A percentile compares a stretch with the other conserved stretches of the same genome.
Conservation (phyloP, 2,329 filamentous ascomycete species). For the Hysterium pulicare region DNA sequence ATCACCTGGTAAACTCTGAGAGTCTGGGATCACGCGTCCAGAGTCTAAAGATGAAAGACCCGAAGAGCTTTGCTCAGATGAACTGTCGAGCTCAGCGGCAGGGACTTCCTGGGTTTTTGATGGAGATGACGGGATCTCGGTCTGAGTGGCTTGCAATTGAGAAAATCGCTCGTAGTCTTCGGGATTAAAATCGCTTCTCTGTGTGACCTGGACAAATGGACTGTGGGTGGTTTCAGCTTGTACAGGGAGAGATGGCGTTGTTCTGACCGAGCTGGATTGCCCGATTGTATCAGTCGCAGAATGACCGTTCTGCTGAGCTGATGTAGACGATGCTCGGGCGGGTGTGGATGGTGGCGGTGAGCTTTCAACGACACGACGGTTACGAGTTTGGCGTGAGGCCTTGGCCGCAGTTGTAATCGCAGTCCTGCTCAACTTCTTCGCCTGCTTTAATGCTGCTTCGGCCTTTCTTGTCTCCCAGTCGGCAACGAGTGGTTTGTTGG, state of each 20-base stretch:
- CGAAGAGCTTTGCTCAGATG: no score
- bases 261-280: background rate
- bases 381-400: background rate
- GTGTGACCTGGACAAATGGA: constrained; percentile 14
- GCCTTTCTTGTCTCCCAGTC: constrained; percentile 29
- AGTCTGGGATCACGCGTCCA: constrained; percentile 25
- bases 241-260: background rate
- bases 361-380: constrained; percentile 13
- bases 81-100: no score
- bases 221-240: background rate
- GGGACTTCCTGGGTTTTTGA: background rate
- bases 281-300: background rate
- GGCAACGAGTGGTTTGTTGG: constrained; percentile 32
- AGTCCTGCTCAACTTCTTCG: constrained; percentile 1
- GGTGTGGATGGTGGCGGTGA: constrained; percentile 12
- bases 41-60: constrained; percentile 7
- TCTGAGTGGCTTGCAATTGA: constrained; percentile 9
- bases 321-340: background rate
- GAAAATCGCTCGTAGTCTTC: constrained; percentile 21
- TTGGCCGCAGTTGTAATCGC: constrained; percentile 1
- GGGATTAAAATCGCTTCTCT: constrained; percentile 16
- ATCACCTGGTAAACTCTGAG: constrained; percentile 19
- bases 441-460: background rate
- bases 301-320: background rate
- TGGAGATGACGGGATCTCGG: background rate